Percentiles rank a stretch among this genome's conserved stretches.
These are phyloP conservation scores for Ophiorrhiza pumila DNA, from an alignment of 257 asterid genomes.

Conservation along the genomic window DNA sequence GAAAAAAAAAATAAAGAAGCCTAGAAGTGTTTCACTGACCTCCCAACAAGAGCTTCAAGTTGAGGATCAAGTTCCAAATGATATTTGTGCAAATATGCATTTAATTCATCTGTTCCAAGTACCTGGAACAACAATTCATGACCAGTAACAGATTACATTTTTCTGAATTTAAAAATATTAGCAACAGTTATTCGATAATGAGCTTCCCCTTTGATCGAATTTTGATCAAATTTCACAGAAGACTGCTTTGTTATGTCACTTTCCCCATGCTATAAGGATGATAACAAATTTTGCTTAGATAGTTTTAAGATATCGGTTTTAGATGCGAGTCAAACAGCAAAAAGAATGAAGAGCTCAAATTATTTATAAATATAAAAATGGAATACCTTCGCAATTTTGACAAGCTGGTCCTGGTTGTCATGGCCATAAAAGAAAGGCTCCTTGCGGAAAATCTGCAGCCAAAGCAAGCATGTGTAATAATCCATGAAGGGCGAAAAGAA, in stretches of 20 bases:
- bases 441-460: slow-evolving; percentile 77
- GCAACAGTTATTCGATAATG: neutral
- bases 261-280: neutral
- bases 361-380: neutral
- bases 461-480: slow-evolving; percentile 14
- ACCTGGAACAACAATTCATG: slow-evolving; percentile 44
- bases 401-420: slow-evolving; percentile 97
- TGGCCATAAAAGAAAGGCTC: slow-evolving; percentile 99
- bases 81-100: slow-evolving; percentile 83
- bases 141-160: neutral
- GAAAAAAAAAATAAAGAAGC: neutral
- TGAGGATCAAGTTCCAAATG: slow-evolving; percentile 85
- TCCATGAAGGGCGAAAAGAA: neutral
- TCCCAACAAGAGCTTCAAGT: slow-evolving; percentile 89
- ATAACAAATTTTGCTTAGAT: neutral
- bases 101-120: slow-evolving; percentile 94
- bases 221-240: neutral
- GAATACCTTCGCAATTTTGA: slow-evolving; percentile 86
- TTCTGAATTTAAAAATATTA: neutral
- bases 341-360: neutral
- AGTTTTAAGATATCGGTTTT: neutral
- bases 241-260: neutral
- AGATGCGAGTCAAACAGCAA: neutral
- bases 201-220: neutral
- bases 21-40: slow-evolving; percentile 38